A percentile compares a stretch with the other conserved stretches of the same genome.
Conservation (phyloP, 805 yeast species). For the Saturnispora sanitii region DNA sequence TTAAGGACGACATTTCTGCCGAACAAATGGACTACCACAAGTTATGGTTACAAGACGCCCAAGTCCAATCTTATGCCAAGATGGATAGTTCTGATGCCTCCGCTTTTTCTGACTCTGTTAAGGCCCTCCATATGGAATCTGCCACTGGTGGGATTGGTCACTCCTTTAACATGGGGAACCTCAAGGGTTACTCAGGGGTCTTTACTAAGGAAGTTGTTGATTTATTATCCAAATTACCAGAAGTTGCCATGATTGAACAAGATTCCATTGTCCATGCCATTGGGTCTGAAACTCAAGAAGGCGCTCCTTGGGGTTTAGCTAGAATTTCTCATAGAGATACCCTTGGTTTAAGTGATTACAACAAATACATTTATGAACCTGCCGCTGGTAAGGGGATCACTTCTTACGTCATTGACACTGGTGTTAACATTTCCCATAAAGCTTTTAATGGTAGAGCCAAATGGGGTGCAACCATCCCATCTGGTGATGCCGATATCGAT, state of each 20-base stretch:
- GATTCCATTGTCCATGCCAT: conserved; percentile 63
- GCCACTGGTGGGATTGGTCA: conserved; percentile 47
- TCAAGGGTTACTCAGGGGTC: conserved; percentile 79
- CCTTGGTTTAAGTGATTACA: conserved; percentile 57
- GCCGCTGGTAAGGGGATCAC: conserved; percentile 79
- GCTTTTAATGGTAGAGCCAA: conserved; percentile 78
- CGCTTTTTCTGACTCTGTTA: conserved; percentile 25
- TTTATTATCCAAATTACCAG: conserved; percentile 47
- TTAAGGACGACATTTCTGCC: conserved; percentile 53
- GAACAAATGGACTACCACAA: conserved; percentile 55
- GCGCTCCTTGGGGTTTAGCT: conserved; percentile 93
- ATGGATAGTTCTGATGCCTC: conserved; percentile 14
- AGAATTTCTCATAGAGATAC: conserved; percentile 78
- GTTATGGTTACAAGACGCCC: conserved; percentile 51
- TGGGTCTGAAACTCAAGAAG: conserved; percentile 59
- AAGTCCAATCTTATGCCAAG: conserved; percentile 30
- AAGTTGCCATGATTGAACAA: conserved; percentile 53
- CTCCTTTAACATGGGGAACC: conserved; percentile 48
- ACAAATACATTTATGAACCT: conserved; percentile 62
- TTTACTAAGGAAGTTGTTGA: conserved; percentile 71
- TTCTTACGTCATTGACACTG: conserved; percentile 84
- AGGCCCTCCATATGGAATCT: conserved; percentile 13
- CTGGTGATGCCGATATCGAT: conserved; percentile 59
- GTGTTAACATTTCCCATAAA: conserved; percentile 63
- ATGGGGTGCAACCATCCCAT: conserved; percentile 80